These are phyloP conservation scores for Backusella westeae DNA, from an alignment of 192 early-diverging fungal species.

Conservation along the genomic window DNA sequence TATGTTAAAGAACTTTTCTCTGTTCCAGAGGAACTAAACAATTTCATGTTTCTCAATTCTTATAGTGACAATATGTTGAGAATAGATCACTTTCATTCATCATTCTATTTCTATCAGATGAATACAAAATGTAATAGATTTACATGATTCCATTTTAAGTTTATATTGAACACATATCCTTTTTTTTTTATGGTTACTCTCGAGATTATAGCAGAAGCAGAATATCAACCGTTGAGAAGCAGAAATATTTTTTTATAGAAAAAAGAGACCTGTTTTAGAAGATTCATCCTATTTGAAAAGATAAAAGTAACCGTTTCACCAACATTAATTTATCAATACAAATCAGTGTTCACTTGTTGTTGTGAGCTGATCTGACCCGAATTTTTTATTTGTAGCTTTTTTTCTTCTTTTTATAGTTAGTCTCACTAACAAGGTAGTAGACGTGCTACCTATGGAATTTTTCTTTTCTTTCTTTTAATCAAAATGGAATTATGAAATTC, in stretches of 20 bases:
- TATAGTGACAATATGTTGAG: too few relatives aligned
- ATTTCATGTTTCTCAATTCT: too few relatives aligned
- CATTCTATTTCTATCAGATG: too few relatives aligned
- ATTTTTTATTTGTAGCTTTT: not conserved
- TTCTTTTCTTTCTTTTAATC: not conserved
- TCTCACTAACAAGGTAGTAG: not conserved
- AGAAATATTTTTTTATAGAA: too few relatives aligned
- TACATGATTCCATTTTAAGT: too few relatives aligned
- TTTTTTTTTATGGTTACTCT: too few relatives aligned
- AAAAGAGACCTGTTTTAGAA: not conserved
- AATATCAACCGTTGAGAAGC: not conserved
- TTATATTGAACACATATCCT: too few relatives aligned
- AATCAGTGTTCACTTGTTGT: not conserved
- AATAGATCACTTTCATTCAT: too few relatives aligned
- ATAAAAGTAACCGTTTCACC: not conserved
- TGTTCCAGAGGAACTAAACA: too few relatives aligned
- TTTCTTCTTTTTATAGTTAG: not conserved
- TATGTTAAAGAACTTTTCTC: too few relatives aligned
- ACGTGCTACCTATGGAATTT: not conserved
- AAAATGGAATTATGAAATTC: not conserved
- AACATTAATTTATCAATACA: not conserved
- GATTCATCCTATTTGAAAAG: not conserved
- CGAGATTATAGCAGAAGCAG: too few relatives aligned
- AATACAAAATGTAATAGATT: too few relatives aligned
- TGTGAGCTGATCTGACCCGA: not conserved